Percentiles rank a stretch among this genome's conserved stretches.
phyloP scores from a whole-genome alignment of 768 basidiomycete species.

The Trametes sanguinea region DNA sequence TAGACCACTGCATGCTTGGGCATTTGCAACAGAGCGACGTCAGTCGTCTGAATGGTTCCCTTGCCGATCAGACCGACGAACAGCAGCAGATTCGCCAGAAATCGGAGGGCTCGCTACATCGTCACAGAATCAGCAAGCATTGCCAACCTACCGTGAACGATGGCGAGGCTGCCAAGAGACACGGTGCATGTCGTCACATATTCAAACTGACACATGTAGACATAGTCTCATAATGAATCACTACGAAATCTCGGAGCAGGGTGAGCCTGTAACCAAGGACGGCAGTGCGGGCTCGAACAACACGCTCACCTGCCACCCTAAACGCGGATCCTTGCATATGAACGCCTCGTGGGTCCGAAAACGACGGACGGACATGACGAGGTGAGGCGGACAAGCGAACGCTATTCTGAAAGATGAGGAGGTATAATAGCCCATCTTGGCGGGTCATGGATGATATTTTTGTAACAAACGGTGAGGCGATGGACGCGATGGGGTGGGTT shows the following conservation, averaged over 20 bases:
- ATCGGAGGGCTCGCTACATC: no score
- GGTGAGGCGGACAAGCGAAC: no score
- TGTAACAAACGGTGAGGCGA: not conserved
- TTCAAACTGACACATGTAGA: constrained; percentile 1
- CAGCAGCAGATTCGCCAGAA: no score
- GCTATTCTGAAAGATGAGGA: not conserved
- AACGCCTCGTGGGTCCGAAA: constrained; percentile 11
- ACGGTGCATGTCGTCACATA: not conserved
- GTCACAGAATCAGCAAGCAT: no score
- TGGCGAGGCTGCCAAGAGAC: not conserved
- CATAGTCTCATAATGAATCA: not conserved
- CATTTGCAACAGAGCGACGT: not conserved
- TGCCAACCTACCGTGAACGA: no score
- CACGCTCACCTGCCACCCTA: constrained; percentile 6
- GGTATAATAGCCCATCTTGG: not conserved
- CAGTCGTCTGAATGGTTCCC: not conserved
- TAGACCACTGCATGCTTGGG: not conserved
- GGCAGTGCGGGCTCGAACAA: not conserved
- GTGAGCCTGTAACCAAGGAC: not conserved
- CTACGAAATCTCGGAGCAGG: not conserved
- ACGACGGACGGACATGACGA: constrained; percentile 2
- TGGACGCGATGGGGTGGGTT: not conserved
- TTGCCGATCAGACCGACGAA: not conserved
- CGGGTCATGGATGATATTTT: not conserved
- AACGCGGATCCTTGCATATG: not conserved